phyloP scores from a whole-genome alignment of 805 yeast genomes.

The Saturnispora quitensis region DNA sequence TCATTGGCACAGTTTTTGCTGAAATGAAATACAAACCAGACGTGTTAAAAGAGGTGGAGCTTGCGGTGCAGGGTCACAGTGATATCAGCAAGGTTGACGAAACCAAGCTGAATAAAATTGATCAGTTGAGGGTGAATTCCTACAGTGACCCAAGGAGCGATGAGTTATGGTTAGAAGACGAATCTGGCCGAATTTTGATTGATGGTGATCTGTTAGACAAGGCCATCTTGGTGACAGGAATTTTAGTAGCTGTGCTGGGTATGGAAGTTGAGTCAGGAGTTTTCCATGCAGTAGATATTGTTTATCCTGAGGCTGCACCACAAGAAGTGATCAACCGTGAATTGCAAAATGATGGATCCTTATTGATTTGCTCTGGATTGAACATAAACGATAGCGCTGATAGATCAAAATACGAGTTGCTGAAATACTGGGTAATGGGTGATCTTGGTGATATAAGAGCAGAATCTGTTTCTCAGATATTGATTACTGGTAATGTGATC shows the following conservation, averaged over 20 bases:
- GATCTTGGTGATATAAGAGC: conserved; percentile 34
- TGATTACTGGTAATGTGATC: conserved; percentile 63
- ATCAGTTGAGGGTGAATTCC: conserved; percentile 28
- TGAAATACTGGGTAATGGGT: conserved; percentile 66
- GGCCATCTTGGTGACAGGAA: conserved; percentile 74
- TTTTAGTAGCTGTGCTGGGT: conserved; percentile 80
- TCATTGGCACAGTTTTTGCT: conserved; percentile 76
- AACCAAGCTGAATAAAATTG: conserved; percentile 3
- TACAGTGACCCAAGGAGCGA: conserved; percentile 51
- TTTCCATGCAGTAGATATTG: conserved; percentile 74
- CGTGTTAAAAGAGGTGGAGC: conserved; percentile 71
- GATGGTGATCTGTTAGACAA: conserved; percentile 53
- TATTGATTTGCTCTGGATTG: conserved; percentile 76
- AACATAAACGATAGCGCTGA: conserved; percentile 38
- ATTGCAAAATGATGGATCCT: conserved; percentile 26
- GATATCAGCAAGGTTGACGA: conserved; percentile 23
- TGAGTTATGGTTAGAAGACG: conserved; percentile 77
- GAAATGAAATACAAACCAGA: conserved; percentile 83
- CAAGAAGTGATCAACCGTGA: conserved; percentile 30
- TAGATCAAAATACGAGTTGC: conserved; percentile 40
- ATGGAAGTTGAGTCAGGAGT: conserved; percentile 76
- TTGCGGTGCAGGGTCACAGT: conserved; percentile 42
- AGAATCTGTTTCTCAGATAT: conserved; percentile 11
- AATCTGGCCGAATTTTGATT: conserved; percentile 75
- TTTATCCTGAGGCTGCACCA: conserved; percentile 56